Percentiles rank a stretch among this genome's conserved stretches.
phyloP scores from a whole-genome alignment of 2,329 filamentous ascomycete genomes.

The Aspergillus terreus region DNA sequence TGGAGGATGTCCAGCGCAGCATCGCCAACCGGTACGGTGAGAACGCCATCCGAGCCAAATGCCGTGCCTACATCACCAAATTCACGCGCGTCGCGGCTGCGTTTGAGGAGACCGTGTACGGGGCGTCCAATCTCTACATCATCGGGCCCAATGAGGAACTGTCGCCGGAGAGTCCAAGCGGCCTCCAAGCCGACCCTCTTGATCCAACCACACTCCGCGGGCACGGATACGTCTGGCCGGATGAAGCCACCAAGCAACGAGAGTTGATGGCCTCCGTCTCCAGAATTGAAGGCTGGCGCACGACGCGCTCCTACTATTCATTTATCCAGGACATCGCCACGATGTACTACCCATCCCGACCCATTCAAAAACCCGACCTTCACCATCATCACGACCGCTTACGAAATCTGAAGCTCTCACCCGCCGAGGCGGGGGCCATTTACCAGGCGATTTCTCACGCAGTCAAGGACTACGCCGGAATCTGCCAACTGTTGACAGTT shows the following conservation, averaged over 20 bases:
- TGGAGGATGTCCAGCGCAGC: slow-evolving; percentile 77
- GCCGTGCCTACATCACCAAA: slow-evolving; percentile 89
- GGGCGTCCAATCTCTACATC: slow-evolving; percentile 76
- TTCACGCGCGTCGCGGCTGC: slow-evolving; percentile 90
- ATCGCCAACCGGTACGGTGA: slow-evolving; percentile 85
- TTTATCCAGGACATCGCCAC: slow-evolving; percentile 71
- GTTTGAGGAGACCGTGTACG: slow-evolving; percentile 94
- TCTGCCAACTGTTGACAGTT: slow-evolving; percentile 77
- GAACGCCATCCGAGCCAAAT: slow-evolving; percentile 84
- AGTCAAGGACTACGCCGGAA: slow-evolving; percentile 77
- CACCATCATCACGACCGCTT: slow-evolving; percentile 91
- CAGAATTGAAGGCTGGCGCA: slow-evolving; percentile 94
- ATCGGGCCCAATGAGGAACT: slow-evolving; percentile 69
- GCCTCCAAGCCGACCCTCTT: slow-evolving; percentile 29
- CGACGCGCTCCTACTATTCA: slow-evolving; percentile 90
- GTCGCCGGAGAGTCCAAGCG: slow-evolving; percentile 50
- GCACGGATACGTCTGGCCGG: slow-evolving; percentile 93
- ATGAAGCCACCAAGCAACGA: slow-evolving; percentile 73
- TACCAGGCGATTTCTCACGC: slow-evolving; percentile 76
- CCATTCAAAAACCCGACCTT: slow-evolving; percentile 58
- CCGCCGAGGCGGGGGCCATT: slow-evolving; percentile 74
- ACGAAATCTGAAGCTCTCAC: slow-evolving; percentile 72
- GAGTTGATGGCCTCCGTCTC: slow-evolving; percentile 90
- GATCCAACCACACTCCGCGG: slow-evolving; percentile 61
- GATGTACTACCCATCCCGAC: slow-evolving; percentile 35